phyloP scores from a whole-genome alignment of 768 basidiomycete genomes.

The Hypsizygus marmoreus region DNA sequence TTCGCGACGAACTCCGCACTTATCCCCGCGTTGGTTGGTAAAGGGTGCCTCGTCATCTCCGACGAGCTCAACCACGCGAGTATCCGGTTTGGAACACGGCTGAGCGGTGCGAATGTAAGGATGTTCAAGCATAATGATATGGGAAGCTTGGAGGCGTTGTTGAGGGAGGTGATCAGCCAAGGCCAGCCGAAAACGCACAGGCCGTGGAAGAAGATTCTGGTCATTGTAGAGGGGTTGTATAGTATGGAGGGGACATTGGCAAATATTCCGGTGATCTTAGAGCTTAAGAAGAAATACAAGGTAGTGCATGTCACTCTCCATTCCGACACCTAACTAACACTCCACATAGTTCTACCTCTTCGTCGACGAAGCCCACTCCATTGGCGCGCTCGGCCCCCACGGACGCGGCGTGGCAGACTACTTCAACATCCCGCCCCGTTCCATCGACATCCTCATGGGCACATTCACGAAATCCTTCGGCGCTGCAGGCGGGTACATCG shows the following conservation, averaged over 20 bases:
- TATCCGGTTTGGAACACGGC: constrained; percentile 88
- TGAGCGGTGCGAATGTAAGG: constrained; percentile 86
- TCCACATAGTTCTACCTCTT: constrained; percentile 84
- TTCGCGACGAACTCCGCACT: constrained; percentile 94
- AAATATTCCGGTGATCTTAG: constrained; percentile 79
- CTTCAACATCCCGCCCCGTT: constrained; percentile 79
- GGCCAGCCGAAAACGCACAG: constrained; percentile 97
- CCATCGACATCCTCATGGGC: constrained; percentile 95
- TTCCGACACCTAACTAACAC: not conserved
- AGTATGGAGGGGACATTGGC: constrained; percentile 98
- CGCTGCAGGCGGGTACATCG: constrained; percentile 92
- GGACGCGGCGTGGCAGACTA: constrained; percentile 97
- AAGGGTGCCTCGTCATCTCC: constrained; percentile 93
- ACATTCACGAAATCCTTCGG: constrained; percentile 97
- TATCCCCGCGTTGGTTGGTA: constrained; percentile 87
- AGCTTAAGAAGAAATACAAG: constrained; percentile 94
- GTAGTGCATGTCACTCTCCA: constrained; percentile 41
- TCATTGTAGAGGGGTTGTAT: constrained; percentile 94
- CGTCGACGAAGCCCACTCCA: constrained; percentile 96
- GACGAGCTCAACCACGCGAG: constrained; percentile 97
- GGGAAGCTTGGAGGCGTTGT: constrained; percentile 71
- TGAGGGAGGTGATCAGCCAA: constrained; percentile 92
- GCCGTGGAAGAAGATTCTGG: constrained; percentile 98
- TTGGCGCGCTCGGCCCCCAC: constrained; percentile 92
- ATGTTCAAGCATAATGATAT: constrained; percentile 99